Evolutionary conservation across 306 rosid species (phyloP).

Genomic region (Sphenostylis stenocarpa): DNA sequence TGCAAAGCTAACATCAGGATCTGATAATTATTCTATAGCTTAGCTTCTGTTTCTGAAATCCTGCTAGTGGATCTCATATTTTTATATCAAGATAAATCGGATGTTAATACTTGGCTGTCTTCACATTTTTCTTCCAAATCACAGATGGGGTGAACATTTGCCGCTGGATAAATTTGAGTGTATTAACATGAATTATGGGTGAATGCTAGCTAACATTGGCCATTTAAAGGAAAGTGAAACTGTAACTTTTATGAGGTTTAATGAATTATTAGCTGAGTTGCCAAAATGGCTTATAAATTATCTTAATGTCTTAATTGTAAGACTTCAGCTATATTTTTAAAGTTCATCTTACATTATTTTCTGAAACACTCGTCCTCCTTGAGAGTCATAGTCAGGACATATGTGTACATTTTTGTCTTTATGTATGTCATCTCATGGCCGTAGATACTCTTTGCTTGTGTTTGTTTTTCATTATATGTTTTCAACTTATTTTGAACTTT

Average conservation of each 20-base stretch:
- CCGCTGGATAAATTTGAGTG: constrained; percentile 32
- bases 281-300: constrained; percentile 20
- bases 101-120: constrained; percentile 29
- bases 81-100: constrained; percentile 27
- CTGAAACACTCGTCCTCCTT: constrained; percentile 19
- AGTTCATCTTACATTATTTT: constrained; percentile 2
- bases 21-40: constrained; percentile 44
- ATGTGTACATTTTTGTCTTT: constrained; percentile 12
- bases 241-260: constrained; percentile 20
- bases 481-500: constrained; percentile 26
- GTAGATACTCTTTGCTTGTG: constrained; percentile 10
- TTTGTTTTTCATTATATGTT: constrained; percentile 1
- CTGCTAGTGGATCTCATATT: constrained; percentile 34
- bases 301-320: constrained; percentile 9
- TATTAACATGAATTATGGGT: constrained; percentile 22
- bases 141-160: constrained; percentile 29
- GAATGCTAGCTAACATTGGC: constrained; percentile 35
- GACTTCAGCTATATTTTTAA: constrained; percentile 21
- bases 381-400: constrained; percentile 8
- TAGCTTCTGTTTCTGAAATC: constrained; percentile 38
- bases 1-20: constrained; percentile 64
- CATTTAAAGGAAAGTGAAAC: constrained; percentile 1
- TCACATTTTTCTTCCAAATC: constrained; percentile 24
- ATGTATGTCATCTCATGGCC: not conserved
- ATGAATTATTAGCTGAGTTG: constrained; percentile 17